Evolutionary conservation across 345 rosid species (phyloP).

Genomic region (Eucalyptus microcorys): DNA sequence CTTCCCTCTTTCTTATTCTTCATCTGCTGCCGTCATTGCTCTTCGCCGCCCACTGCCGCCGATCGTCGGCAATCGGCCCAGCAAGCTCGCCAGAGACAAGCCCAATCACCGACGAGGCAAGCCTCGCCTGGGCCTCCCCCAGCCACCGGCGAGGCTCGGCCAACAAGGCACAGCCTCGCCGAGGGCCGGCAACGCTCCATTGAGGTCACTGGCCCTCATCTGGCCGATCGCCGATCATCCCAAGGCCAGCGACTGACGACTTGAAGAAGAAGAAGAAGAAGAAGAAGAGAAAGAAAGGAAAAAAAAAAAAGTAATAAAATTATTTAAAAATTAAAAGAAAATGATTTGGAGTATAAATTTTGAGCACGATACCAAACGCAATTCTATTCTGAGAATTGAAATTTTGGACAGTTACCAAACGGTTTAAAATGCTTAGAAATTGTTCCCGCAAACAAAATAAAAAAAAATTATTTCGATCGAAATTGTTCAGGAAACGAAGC

Average conservation of each 20-base stretch:
- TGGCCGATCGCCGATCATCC: accelerated
- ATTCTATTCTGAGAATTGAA: accelerated
- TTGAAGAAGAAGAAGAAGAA: no score
- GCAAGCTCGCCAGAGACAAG: accelerated
- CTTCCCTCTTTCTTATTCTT: no score
- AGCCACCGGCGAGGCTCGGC: accelerated
- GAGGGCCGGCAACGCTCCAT: accelerated
- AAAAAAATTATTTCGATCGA: no score
- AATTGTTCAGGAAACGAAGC: accelerated
- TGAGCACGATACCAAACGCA: accelerated
- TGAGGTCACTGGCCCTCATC: accelerated
- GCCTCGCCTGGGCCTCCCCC: accelerated
- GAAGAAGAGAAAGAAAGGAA: no score
- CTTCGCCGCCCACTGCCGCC: accelerated
- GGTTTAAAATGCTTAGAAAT: no score
- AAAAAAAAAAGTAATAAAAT: no score
- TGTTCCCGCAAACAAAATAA: accelerated
- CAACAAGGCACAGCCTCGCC: accelerated
- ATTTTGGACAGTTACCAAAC: no score
- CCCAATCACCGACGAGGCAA: accelerated
- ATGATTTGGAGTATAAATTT: no score
- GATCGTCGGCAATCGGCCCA: accelerated
- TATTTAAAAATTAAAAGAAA: no score
- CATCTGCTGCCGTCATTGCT: accelerated
- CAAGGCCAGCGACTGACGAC: accelerated